A percentile compares a stretch with the other conserved stretches of the same genome.
phyloP scores from a whole-genome alignment of 306 rosid species.

The Parietaria judaica region DNA sequence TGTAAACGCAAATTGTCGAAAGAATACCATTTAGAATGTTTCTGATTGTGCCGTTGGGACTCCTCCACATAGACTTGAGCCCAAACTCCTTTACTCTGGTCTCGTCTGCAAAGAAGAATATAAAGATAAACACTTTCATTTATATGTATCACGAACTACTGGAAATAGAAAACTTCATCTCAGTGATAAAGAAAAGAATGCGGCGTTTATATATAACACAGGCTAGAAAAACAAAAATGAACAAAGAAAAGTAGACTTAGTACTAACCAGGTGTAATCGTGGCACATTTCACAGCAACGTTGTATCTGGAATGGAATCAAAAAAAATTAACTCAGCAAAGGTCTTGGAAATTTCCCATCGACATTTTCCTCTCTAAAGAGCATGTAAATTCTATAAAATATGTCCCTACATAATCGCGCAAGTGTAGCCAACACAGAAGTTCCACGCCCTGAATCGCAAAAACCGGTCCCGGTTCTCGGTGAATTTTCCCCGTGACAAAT shows the following conservation, averaged over 20 bases:
- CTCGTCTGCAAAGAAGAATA: constrained; percentile 57
- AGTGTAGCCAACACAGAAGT: too few species aligned
- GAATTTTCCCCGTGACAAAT: too few species aligned
- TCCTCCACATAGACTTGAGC: constrained; percentile 96
- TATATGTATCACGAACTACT: too few species aligned
- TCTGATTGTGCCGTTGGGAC: constrained; percentile 96
- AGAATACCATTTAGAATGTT: constrained; percentile 67
- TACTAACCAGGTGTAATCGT: constrained; percentile 90
- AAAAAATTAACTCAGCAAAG: constrained; percentile 15
- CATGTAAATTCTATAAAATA: too few species aligned
- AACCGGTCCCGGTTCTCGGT: too few species aligned
- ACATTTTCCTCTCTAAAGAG: too few species aligned
- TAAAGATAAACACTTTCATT: constrained; percentile 1
- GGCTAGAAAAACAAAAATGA: too few species aligned
- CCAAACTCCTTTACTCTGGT: constrained; percentile 90
- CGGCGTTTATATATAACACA: too few species aligned
- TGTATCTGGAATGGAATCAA: constrained; percentile 43
- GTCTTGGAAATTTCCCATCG: neutral
- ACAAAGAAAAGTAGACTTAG: neutral
- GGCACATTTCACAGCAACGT: constrained; percentile 95
- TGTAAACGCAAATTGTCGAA: neutral
- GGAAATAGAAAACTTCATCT: too few species aligned
- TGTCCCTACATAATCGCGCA: too few species aligned
- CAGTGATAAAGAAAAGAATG: too few species aligned
- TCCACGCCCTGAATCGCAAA: too few species aligned